phyloP scores from a whole-genome alignment of 2,329 filamentous ascomycete genomes.

The Xylaria arbuscula region DNA sequence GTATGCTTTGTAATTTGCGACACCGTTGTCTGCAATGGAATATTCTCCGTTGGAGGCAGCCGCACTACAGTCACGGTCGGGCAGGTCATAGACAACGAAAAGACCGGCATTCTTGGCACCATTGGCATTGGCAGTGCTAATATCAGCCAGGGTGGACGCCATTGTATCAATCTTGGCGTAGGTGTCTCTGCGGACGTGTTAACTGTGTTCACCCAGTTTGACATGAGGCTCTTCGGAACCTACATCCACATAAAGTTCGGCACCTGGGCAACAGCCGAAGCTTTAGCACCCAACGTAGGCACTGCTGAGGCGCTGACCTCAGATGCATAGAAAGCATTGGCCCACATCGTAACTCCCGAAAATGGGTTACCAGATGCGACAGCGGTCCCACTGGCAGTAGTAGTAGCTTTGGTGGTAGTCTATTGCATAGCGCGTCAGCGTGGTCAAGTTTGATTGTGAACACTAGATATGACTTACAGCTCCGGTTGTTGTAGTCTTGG shows the following conservation, averaged over 20 bases:
- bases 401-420: slow-evolving; percentile 40
- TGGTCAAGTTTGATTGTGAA: not conserved
- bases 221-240: slow-evolving; percentile 37
- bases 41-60: slow-evolving; percentile 68
- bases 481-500: slow-evolving; percentile 48
- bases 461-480: slow-evolving; percentile 34
- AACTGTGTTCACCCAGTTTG: slow-evolving; percentile 13
- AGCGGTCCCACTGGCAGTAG: slow-evolving; percentile 52
- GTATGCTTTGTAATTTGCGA: slow-evolving; percentile 66
- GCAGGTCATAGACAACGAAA: slow-evolving; percentile 68
- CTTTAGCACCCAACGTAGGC: slow-evolving; percentile 68
- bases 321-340: slow-evolving; percentile 66
- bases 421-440: slow-evolving; percentile 17
- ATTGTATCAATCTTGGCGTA: slow-evolving; percentile 61
- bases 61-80: slow-evolving; percentile 68
- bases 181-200: slow-evolving; percentile 56
- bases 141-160: slow-evolving; percentile 58
- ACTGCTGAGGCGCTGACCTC: slow-evolving; percentile 68
- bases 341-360: slow-evolving; percentile 61
- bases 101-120: slow-evolving; percentile 59
- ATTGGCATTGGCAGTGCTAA: slow-evolving; percentile 53
- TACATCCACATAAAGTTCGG: slow-evolving; percentile 65
- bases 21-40: slow-evolving; percentile 61
- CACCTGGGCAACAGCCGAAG: slow-evolving; percentile 63
- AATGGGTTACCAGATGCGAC: slow-evolving; percentile 67